Evolutionary conservation across 2,329 filamentous ascomycete genomes (phyloP).

Genomic region (Stemphylium vesicarium): DNA sequence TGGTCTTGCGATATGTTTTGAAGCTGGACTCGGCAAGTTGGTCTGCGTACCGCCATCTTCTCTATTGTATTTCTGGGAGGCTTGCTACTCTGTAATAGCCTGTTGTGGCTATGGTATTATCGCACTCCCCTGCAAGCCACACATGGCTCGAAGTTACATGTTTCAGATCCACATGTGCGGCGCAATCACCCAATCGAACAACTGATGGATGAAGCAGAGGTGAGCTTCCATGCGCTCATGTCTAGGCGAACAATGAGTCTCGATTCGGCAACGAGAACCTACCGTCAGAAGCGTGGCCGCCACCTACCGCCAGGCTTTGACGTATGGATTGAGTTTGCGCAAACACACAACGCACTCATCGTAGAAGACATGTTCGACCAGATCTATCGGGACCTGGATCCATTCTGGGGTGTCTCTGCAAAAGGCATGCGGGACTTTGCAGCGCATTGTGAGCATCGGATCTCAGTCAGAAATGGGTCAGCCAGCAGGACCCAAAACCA

Average conservation of each 20-base stretch:
- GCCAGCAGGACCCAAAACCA: constrained; percentile 37
- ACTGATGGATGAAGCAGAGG: constrained; percentile 46
- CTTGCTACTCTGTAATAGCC: constrained; percentile 66
- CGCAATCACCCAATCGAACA: constrained; percentile 48
- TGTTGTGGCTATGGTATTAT: constrained; percentile 15
- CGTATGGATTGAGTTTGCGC: constrained; percentile 55
- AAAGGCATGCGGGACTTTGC: constrained; percentile 52
- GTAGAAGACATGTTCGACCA: constrained; percentile 60
- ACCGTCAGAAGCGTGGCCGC: constrained; percentile 53
- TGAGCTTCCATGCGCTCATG: constrained; percentile 37
- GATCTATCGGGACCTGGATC: constrained; percentile 57
- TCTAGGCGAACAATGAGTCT: constrained; percentile 48
- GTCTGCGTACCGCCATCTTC: constrained; percentile 63
- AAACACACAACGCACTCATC: constrained; percentile 50
- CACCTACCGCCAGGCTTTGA: constrained; percentile 60
- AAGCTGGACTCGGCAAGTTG: background rate
- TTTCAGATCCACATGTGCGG: background rate
- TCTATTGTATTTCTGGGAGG: constrained; percentile 60
- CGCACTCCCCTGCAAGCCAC: background rate
- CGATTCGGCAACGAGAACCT: constrained; percentile 49
- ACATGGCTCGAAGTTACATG: background rate
- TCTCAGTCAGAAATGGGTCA: constrained; percentile 52
- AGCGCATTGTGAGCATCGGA: constrained; percentile 45
- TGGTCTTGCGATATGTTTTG: background rate
- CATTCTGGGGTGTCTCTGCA: constrained; percentile 57